Evolutionary conservation across 2,329 filamentous ascomycete species (phyloP).

Genomic region (Rhytidhysteron rufulum): DNA sequence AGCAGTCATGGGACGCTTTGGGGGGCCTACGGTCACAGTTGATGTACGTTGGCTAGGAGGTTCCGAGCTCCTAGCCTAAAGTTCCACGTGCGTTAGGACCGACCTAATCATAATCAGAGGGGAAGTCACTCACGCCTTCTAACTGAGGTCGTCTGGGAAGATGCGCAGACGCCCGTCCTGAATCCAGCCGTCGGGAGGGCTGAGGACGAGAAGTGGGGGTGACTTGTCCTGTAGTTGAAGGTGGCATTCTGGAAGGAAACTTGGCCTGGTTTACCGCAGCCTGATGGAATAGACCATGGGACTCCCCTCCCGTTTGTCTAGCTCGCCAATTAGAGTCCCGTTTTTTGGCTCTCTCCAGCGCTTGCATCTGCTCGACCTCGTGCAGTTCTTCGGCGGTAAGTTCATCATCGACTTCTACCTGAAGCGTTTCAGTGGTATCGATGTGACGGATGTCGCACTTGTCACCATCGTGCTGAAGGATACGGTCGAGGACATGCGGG

Average conservation of each 20-base stretch:
- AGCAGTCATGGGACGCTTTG: too few relatives aligned
- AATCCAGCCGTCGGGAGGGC: too few relatives aligned
- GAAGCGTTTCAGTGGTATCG: slow-evolving; percentile 67
- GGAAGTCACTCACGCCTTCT: too few relatives aligned
- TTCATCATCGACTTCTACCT: slow-evolving; percentile 48
- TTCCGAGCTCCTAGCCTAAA: not conserved
- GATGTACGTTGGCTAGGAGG: not conserved
- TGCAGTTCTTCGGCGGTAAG: slow-evolving; percentile 3
- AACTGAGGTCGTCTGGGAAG: too few relatives aligned
- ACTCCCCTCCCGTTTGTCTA: not conserved
- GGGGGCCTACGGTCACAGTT: not conserved
- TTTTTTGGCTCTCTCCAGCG: slow-evolving; percentile 1
- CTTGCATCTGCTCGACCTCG: slow-evolving; percentile 3
- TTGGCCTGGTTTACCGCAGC: not conserved
- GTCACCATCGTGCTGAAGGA: slow-evolving; percentile 50
- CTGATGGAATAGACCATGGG: not conserved
- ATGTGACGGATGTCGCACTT: slow-evolving; percentile 52
- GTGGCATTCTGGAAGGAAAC: not conserved
- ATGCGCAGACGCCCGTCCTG: too few relatives aligned
- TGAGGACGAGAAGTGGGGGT: not conserved
- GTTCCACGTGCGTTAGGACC: too few relatives aligned
- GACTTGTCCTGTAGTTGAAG: not conserved
- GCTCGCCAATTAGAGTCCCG: not conserved
- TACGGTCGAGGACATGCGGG: slow-evolving; percentile 55
- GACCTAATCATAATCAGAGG: too few relatives aligned